A percentile compares a stretch with the other conserved stretches of the same genome.
phyloP scores from a whole-genome alignment of 805 yeast genomes.

The Barnettozyma populi region DNA sequence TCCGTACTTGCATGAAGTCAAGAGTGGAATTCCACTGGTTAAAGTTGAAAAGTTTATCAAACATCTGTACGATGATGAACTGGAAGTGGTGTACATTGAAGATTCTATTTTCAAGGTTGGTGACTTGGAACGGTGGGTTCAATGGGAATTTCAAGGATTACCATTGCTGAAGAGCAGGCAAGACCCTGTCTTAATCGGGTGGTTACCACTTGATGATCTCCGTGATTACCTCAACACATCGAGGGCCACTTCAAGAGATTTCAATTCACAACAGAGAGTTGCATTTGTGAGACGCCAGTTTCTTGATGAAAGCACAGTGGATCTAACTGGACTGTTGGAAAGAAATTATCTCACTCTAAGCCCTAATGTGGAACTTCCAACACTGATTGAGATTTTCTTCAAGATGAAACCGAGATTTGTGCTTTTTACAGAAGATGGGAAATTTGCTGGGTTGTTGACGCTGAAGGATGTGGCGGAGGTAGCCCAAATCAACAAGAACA shows the following conservation, averaged over 20 bases:
- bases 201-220: constrained; percentile 36
- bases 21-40: constrained; percentile 34
- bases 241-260: neutral
- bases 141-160: constrained; percentile 31
- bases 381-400: constrained; percentile 25
- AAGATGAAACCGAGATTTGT: constrained; percentile 26
- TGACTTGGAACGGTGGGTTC: constrained; percentile 20
- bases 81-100: constrained; percentile 27
- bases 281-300: constrained; percentile 2
- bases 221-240: constrained; percentile 23
- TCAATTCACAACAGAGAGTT: constrained; percentile 7
- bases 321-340: constrained; percentile 17
- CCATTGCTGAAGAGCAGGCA: constrained; percentile 37
- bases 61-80: constrained; percentile 23
- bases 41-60: constrained; percentile 33
- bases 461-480: constrained; percentile 18
- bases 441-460: constrained; percentile 22
- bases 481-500: constrained; percentile 7
- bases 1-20: constrained; percentile 39
- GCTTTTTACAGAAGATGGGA: constrained; percentile 21
- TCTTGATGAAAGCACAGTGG: neutral
- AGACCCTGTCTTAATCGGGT: constrained; percentile 36
- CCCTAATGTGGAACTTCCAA: constrained; percentile 20
- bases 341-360: constrained; percentile 14
- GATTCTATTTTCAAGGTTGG: constrained; percentile 25